phyloP scores from a whole-genome alignment of 768 basidiomycete species.

The Tulasnella sp. region DNA sequence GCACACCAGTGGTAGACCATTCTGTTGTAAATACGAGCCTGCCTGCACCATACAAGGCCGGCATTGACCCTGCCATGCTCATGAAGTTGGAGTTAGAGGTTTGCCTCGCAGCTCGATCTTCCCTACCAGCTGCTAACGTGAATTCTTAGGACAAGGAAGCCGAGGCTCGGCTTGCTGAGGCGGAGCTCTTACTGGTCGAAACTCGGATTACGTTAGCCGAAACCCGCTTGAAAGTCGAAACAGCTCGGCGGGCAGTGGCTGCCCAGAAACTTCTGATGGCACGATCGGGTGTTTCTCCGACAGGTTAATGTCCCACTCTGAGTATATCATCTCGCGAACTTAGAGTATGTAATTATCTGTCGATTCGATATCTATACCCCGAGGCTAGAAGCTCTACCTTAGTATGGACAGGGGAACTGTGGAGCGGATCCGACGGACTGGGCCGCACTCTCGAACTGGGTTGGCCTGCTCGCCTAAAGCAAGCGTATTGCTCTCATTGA shows the following conservation, averaged over 20 bases:
- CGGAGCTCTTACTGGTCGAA: not conserved
- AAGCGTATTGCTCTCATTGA: too few relatives aligned
- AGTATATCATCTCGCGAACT: not conserved
- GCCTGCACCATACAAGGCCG: not conserved
- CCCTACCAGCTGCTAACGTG: not conserved
- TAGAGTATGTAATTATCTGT: too few relatives aligned
- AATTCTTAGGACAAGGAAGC: not conserved
- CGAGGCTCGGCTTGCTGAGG: not conserved
- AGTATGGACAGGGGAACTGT: too few relatives aligned
- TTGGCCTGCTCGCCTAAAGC: too few relatives aligned
- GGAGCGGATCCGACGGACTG: too few relatives aligned
- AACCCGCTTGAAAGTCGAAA: not conserved
- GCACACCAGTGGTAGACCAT: not conserved
- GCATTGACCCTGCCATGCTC: not conserved
- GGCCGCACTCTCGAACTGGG: too few relatives aligned
- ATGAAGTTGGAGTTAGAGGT: not conserved
- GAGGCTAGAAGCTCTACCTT: too few relatives aligned
- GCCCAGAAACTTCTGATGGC: not conserved
- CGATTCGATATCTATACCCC: too few relatives aligned
- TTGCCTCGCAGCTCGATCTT: not conserved
- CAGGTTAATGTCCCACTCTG: not conserved
- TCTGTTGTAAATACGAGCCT: not conserved
- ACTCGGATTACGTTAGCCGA: not conserved
- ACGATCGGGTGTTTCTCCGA: not conserved
- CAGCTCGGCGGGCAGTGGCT: not conserved